These are phyloP conservation scores for Coriaria nepalensis DNA, from an alignment of 306 rosid species.

Conservation along the genomic window DNA sequence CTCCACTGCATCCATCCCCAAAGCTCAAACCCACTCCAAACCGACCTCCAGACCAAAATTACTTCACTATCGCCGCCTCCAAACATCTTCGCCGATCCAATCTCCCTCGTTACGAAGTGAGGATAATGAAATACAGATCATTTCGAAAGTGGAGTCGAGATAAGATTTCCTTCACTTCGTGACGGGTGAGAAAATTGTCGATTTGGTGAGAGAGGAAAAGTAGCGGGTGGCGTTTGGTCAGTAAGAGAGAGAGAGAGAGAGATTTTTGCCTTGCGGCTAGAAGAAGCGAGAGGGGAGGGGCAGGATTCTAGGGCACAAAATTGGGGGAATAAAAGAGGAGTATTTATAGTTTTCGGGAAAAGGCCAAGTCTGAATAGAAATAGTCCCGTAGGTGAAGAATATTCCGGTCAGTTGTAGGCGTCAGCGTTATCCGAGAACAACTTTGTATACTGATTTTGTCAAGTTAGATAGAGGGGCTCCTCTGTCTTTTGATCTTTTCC, in stretches of 20 bases:
- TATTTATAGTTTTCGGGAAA: constrained; percentile 99
- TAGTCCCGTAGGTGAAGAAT: constrained; percentile 37
- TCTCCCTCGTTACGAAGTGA: constrained; percentile 6
- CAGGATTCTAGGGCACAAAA: constrained; percentile 71
- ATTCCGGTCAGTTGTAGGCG: constrained; percentile 50
- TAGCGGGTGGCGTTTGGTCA: background rate
- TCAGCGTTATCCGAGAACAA: constrained; percentile 14
- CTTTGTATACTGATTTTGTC: too few species aligned
- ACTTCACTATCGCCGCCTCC: background rate
- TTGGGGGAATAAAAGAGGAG: constrained; percentile 29
- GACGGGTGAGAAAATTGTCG: background rate
- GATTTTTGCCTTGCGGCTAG: constrained; percentile 60
- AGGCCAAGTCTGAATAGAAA: constrained; percentile 24
- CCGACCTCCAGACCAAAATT: background rate
- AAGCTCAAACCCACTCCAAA: constrained; percentile 8
- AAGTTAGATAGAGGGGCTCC: too few species aligned
- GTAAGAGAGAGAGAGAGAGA: constrained; percentile 12
- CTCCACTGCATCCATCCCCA: constrained; percentile 50
- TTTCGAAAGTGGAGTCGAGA: background rate
- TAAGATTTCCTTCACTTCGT: background rate
- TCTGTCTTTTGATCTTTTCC: too few species aligned
- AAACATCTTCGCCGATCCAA: constrained; percentile 14
- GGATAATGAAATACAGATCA: constrained; percentile 5
- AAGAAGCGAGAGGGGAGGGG: constrained; percentile 18
- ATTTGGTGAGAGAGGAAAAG: constrained; percentile 9